Conservation (phyloP, 2,329 filamentous ascomycete species). For the Ophiostoma sp. region DNA sequence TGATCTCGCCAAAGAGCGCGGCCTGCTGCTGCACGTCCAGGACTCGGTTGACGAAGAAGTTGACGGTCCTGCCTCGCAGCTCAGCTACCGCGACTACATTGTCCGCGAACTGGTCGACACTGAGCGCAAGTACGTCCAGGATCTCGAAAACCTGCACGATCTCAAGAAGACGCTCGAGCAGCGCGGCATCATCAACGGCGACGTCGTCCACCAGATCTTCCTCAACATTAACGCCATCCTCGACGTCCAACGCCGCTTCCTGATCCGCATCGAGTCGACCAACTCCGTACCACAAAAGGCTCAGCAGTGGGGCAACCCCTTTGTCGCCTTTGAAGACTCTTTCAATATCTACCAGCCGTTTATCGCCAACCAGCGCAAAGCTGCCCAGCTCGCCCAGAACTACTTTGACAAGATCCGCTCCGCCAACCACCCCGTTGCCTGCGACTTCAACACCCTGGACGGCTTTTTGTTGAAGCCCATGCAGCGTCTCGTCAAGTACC, state of each 20-base stretch:
- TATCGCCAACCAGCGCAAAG: slow-evolving; percentile 93
- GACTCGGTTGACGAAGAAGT: slow-evolving; percentile 58
- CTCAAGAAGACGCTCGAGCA: slow-evolving; percentile 89
- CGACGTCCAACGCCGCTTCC: slow-evolving; percentile 91
- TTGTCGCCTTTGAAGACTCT: slow-evolving; percentile 77
- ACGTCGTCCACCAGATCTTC: slow-evolving; percentile 92
- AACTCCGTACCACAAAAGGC: slow-evolving; percentile 74
- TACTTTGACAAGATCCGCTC: slow-evolving; percentile 84
- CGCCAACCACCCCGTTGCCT: slow-evolving; percentile 76
- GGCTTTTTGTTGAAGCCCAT: slow-evolving; percentile 96
- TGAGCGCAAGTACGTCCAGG: slow-evolving; percentile 96
- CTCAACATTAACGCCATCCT: slow-evolving; percentile 92
- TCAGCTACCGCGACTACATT: slow-evolving; percentile 79
- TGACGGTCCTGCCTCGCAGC: slow-evolving; percentile 60
- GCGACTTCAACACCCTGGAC: slow-evolving; percentile 82
- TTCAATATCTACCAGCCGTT: slow-evolving; percentile 96
- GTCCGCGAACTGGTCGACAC: slow-evolving; percentile 90
- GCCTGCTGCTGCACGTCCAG: slow-evolving; percentile 65
- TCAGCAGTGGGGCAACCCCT: slow-evolving; percentile 95
- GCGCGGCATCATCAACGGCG: slow-evolving; percentile 82
- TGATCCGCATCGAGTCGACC: slow-evolving; percentile 94
- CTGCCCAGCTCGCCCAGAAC: slow-evolving; percentile 77
- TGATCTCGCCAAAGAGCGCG: slow-evolving; percentile 77
- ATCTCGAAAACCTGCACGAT: slow-evolving; percentile 89
- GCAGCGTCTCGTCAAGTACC: slow-evolving; percentile 93